A percentile compares a stretch with the other conserved stretches of the same genome.
Conservation (phyloP, 306 rosid species). For the Vigna mungo region DNA sequence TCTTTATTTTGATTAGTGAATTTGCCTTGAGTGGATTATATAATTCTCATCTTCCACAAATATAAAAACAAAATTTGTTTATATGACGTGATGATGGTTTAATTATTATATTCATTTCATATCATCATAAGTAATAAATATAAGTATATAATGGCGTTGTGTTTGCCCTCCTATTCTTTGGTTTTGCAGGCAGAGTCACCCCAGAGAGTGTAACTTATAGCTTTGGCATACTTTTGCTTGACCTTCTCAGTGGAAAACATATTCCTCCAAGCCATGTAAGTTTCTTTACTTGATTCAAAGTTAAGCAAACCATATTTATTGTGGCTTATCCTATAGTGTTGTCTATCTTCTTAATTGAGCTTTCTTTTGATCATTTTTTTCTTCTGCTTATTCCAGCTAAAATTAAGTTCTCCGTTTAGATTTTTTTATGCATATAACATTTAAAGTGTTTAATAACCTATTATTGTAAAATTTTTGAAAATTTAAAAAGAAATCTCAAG, state of each 20-base stretch:
- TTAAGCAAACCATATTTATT: not conserved
- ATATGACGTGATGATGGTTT: not conserved
- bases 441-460: not conserved
- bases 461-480: not conserved
- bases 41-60: not conserved
- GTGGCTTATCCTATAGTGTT: not conserved
- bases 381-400: slow-evolving; percentile 22
- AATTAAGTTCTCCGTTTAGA: slow-evolving; percentile 21
- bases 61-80: not conserved
- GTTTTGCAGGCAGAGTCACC: slow-evolving; percentile 78
- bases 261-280: slow-evolving; percentile 99
- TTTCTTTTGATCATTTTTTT: slow-evolving; percentile 10
- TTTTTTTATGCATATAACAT: slow-evolving; percentile 40
- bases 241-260: slow-evolving; percentile 97
- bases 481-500: not conserved
- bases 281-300: slow-evolving; percentile 39
- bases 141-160: slow-evolving; percentile 19
- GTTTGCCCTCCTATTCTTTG: slow-evolving; percentile 36
- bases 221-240: slow-evolving; percentile 94
- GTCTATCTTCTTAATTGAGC: slow-evolving; percentile 13
- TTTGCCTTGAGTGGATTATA: not conserved
- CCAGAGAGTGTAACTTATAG: slow-evolving; percentile 93
- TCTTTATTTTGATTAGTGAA: too few relatives aligned
- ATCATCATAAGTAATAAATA: too few relatives aligned
- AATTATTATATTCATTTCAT: too few relatives aligned